A percentile compares a stretch with the other conserved stretches of the same genome.
These are phyloP conservation scores for Gymnopus androsaceus DNA, from an alignment of 1,284 basidiomycete genomes.

Conservation along the genomic window DNA sequence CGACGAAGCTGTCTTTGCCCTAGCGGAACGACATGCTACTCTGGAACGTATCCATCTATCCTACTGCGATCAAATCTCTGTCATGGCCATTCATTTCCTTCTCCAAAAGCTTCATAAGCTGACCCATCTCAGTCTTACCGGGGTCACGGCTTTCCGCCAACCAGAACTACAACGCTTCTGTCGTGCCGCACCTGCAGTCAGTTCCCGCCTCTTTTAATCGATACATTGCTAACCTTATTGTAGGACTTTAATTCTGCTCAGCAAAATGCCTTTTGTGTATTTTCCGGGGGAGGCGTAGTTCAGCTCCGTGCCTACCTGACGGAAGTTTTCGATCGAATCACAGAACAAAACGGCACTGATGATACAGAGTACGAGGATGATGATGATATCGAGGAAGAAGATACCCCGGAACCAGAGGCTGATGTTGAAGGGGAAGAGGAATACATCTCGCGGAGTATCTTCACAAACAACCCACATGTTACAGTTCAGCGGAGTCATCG, in stretches of 20 bases:
- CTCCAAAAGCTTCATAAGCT: slow-evolving; percentile 86
- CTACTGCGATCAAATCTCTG: slow-evolving; percentile 95
- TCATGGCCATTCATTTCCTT: slow-evolving; percentile 89
- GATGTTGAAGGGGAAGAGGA: slow-evolving; percentile 47
- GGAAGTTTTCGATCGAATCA: slow-evolving; percentile 71
- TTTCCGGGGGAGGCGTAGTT: slow-evolving; percentile 88
- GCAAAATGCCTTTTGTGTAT: slow-evolving; percentile 94
- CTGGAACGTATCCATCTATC: slow-evolving; percentile 96
- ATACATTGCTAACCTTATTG: slow-evolving; percentile 3
- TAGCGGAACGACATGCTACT: slow-evolving; percentile 80
- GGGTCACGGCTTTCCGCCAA: slow-evolving; percentile 89
- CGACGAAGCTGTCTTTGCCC: slow-evolving; percentile 87
- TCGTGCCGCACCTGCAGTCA: slow-evolving; percentile 81
- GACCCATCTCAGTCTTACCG: slow-evolving; percentile 94
- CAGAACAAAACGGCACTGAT: slow-evolving; percentile 67
- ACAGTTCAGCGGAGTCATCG: neutral
- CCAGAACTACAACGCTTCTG: slow-evolving; percentile 90
- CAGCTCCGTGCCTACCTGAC: slow-evolving; percentile 82
- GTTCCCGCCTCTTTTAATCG: slow-evolving; percentile 27
- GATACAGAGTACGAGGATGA: slow-evolving; percentile 77
- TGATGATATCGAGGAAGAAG: slow-evolving; percentile 56
- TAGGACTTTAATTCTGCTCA: slow-evolving; percentile 94
- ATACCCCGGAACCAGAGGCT: slow-evolving; percentile 46
- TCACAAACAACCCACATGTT: slow-evolving; percentile 7
- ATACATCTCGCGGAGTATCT: slow-evolving; percentile 29